A percentile compares a stretch with the other conserved stretches of the same genome.
Evolutionary conservation across 2,329 filamentous ascomycete species (phyloP).

Genomic region (Sphaceloma murrayae): DNA sequence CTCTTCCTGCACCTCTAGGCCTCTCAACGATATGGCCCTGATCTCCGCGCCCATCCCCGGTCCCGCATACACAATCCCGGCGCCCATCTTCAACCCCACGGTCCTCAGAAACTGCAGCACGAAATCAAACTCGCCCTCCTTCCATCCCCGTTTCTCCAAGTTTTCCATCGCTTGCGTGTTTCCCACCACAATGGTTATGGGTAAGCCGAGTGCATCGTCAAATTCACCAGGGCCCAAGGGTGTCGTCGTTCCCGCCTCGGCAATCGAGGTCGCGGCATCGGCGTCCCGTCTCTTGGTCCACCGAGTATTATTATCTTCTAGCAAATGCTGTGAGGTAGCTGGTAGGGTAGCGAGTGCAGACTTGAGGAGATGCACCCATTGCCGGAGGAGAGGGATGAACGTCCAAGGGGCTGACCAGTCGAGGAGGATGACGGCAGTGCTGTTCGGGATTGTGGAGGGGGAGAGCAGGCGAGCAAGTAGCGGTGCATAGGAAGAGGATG

Average conservation of each 20-base stretch:
- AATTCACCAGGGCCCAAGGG: slow-evolving; percentile 84
- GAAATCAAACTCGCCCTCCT: slow-evolving; percentile 93
- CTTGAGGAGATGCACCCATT: slow-evolving; percentile 79
- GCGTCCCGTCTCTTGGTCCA: slow-evolving; percentile 64
- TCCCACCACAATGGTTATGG: slow-evolving; percentile 90
- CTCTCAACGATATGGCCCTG: slow-evolving; percentile 72
- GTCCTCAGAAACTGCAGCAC: slow-evolving; percentile 89
- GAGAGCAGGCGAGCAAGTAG: slow-evolving; percentile 78
- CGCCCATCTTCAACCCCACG: slow-evolving; percentile 50
- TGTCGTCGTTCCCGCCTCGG: slow-evolving; percentile 48
- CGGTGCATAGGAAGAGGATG: slow-evolving; percentile 70
- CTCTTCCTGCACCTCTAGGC: slow-evolving; percentile 69
- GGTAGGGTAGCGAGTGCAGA: slow-evolving; percentile 65
- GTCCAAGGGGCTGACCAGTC: slow-evolving; percentile 92
- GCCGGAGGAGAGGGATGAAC: slow-evolving; percentile 80
- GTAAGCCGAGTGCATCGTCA: slow-evolving; percentile 80
- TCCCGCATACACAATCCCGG: slow-evolving; percentile 60
- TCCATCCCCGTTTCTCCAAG: slow-evolving; percentile 84
- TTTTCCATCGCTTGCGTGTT: slow-evolving; percentile 88
- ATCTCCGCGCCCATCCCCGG: slow-evolving; percentile 57
- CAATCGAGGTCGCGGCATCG: slow-evolving; percentile 34
- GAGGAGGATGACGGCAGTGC: slow-evolving; percentile 65
- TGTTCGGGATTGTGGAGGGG: slow-evolving; percentile 73
- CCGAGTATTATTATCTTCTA: slow-evolving; percentile 75
- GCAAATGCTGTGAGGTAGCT: slow-evolving; percentile 64